phyloP scores from a whole-genome alignment of 192 early-diverging fungal genomes.

The Podochytrium sp. region DNA sequence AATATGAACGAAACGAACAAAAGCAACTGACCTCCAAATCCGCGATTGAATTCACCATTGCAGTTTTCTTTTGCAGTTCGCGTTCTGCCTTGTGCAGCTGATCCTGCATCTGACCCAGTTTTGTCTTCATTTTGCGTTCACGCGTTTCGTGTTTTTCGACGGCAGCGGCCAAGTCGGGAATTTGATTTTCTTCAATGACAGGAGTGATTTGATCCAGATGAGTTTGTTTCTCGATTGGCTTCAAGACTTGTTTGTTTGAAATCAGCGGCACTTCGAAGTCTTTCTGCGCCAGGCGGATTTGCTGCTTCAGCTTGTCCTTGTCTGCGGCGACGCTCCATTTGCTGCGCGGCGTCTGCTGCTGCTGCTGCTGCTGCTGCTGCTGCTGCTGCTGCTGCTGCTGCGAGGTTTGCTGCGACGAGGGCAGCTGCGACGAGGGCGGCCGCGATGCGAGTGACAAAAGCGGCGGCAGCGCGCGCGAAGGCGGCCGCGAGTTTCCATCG shows the following conservation, averaged over 20 bases:
- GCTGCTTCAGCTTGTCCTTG: not conserved
- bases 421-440: too few species aligned
- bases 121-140: constrained; percentile 1
- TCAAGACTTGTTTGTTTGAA: not conserved
- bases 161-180: not conserved
- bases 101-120: constrained; percentile 23
- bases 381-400: too few species aligned
- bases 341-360: not conserved
- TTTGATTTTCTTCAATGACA: not conserved
- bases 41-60: not conserved
- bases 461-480: too few species aligned
- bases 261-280: not conserved
- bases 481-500: too few species aligned
- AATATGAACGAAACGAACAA: not conserved
- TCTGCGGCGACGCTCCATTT: not conserved
- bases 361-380: too few species aligned
- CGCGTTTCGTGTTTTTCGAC: not conserved
- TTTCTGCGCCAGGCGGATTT: not conserved
- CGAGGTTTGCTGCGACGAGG: too few species aligned
- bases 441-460: too few species aligned
- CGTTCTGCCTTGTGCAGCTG: constrained; percentile 23
- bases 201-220: not conserved
- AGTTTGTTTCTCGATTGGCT: not conserved
- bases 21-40: constrained; percentile 16
- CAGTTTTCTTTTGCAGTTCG: not conserved